Base-by-base conservation (phyloP, 2,329 filamentous ascomycete genomes). In the Ceratocystis lukuohia region DNA sequence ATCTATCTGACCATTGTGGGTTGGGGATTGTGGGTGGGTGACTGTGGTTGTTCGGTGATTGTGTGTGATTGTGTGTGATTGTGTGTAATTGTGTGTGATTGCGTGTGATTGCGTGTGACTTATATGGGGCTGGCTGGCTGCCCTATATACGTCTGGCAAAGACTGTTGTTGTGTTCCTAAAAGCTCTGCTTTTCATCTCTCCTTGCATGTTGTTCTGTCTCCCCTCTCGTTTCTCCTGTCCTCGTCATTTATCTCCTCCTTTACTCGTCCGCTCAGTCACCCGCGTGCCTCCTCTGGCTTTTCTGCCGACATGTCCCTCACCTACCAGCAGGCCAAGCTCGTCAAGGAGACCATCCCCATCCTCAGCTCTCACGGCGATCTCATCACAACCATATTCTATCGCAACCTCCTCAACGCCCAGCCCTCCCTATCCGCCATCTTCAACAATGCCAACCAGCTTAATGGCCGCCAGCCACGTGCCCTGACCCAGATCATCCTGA, bases 291-390 rank as follows among this genome's bases (percentile, higher is more conserved):
- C 63, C 64, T 44, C 64, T 64, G 7, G 28, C 61, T n/a, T 17
- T 64, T n/a, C 37, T 65, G 59, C 63, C 65, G 72, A 57, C 62
- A 80, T 79, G 77, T 72, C 81, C 67, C 77, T 90, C 67, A 85
- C 86, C 10, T 76, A 80, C 30, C 77, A 80, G 46, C 88, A 93
- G 77, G 80, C 87, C 69, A 76, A 81, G 68, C 85, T 88, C 70
- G 86, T 94, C 78, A 92, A 91, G 75, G 80, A 88, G 46, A 93
- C 89, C 1, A 88, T 85, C 48, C 89, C 89, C 1, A 81, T 90
- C 20, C 80, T 92, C 6, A 81, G 84, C 69, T 78, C 84, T 69
- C 83, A 91, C 73, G 89, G 88, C 74, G 77, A 78, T 20, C 77
- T 80, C 59, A 89, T 92, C 74, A 91, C 88, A n/a, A 80, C 78